A percentile compares a stretch with the other conserved stretches of the same genome.
These are phyloP conservation scores for Debaryomyces coudertii DNA, from an alignment of 1,139 yeast genomes.

Conservation along the genomic window DNA sequence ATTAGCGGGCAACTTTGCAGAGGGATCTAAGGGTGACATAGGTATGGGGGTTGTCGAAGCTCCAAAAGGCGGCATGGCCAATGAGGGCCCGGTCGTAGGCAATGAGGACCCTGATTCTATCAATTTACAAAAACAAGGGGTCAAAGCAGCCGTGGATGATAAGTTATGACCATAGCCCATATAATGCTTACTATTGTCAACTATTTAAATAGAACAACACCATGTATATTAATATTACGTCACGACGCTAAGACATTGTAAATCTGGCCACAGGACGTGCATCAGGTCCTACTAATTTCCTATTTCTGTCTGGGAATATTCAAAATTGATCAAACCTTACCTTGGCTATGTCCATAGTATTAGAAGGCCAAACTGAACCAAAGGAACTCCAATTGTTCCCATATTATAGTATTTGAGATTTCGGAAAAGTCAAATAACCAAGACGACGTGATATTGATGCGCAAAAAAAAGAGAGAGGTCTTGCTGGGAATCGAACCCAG, in stretches of 20 bases:
- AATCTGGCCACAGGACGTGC: not conserved
- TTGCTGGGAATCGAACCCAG: conserved; percentile 44
- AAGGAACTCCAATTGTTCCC: no score
- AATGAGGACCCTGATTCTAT: conserved; percentile 40
- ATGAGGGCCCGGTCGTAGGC: conserved; percentile 51
- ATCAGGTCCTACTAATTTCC: not conserved
- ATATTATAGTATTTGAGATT: not conserved
- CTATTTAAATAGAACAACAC: not conserved
- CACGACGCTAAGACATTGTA: conserved; percentile 1
- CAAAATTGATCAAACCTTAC: no score
- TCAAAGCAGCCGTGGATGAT: not conserved
- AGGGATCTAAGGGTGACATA: conserved; percentile 46
- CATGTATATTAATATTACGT: conserved; percentile 9
- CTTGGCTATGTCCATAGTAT: no score
- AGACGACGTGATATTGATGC: no score
- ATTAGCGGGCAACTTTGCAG: conserved; percentile 46
- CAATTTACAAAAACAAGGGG: conserved; percentile 5
- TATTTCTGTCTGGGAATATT: not conserved
- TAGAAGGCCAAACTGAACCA: no score
- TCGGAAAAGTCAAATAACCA: no score
- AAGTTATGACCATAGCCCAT: not conserved
- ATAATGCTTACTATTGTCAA: not conserved
- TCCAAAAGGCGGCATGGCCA: conserved; percentile 55
- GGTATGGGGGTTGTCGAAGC: conserved; percentile 50
- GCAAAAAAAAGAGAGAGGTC: conserved; percentile 24